Base-by-base conservation (phyloP, 306 rosid genomes). In the Cicer yamashitae region DNA sequence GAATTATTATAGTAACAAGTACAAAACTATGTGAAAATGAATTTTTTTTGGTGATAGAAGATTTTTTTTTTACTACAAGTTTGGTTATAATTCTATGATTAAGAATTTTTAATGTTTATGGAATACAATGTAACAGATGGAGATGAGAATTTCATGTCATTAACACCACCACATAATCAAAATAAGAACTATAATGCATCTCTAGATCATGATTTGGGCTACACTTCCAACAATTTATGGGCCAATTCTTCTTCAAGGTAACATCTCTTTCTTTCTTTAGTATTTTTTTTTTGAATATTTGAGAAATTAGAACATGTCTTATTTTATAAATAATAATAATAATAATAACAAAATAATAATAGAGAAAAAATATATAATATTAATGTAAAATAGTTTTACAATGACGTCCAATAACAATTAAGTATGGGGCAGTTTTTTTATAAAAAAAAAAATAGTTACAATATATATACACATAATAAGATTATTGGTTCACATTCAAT, bases 201-300 rank as follows among this genome's bases (percentile, higher is more conserved):
- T 74, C 47, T 82, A 40, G 86, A 91, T 69, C 79, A 81, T 61
- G 87, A 84, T 67, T 46, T 83, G 69, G 84, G 77, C 47, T 80
- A 75, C 80, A 85, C 81, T 79, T 84, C 87, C 44, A 79, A 60
- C 76, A 88, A 71, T 82, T 76, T 82, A 40, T 87, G 90, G 84
- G 82, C 72, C 48, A 89, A 89, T 76, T 88, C 96, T 74, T 89
- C 97, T 76, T 87, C 93, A 74, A 89, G 97, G 97, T 91, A 86
- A 77, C 54, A 63, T 57, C 73, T 71, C 22, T 81, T 43, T 67
- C 60, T 53, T 70, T 47, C 67, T 71, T 10, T 69, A 6, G 1
- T 65, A 0, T 22, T 22, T 17, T n/a, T 20, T 65, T 43, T 65
- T 9, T 65, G 0, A 40, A 43, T 64, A 43, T 64, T 64, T 30